phyloP scores from a whole-genome alignment of 768 basidiomycete genomes.

The Russula griseocarnosa region DNA sequence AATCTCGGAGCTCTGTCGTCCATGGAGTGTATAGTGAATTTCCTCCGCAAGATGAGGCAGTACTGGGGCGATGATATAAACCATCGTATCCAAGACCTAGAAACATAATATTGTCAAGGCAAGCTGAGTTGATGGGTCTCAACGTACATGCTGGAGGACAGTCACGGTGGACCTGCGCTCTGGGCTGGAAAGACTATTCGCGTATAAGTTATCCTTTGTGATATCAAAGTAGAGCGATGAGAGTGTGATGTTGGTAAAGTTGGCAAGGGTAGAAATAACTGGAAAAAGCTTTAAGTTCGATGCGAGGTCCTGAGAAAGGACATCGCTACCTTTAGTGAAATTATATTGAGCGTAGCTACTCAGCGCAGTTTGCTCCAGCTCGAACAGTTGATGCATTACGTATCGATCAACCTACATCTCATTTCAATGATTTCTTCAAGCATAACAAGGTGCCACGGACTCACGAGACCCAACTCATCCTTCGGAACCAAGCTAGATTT shows the following conservation, averaged over 20 bases:
- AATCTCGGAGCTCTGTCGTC: conserved; percentile 22
- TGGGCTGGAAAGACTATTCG: conserved; percentile 47
- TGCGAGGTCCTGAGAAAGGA: not conserved
- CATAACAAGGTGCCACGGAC: conserved; percentile 30
- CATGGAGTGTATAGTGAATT: conserved; percentile 47
- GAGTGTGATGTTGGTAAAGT: conserved; percentile 78
- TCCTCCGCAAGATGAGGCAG: conserved; percentile 91
- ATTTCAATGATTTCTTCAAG: conserved; percentile 16
- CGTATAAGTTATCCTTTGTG: conserved; percentile 87
- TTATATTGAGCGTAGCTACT: conserved; percentile 70
- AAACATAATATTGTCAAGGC: not conserved
- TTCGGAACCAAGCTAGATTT: conserved; percentile 38
- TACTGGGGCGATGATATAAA: conserved; percentile 74
- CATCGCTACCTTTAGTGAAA: conserved; percentile 69
- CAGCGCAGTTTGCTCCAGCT: conserved; percentile 61
- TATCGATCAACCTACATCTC: conserved; percentile 68
- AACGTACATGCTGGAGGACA: conserved; percentile 63
- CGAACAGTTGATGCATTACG: conserved; percentile 78
- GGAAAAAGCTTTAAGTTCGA: conserved; percentile 18
- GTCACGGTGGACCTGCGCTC: conserved; percentile 64
- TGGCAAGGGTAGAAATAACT: conserved; percentile 70
- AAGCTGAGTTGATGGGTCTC: conserved; percentile 33
- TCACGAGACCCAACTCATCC: conserved; percentile 60
- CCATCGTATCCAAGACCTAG: conserved; percentile 65
- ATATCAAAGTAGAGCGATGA: conserved; percentile 92